A percentile compares a stretch with the other conserved stretches of the same genome.
Conservation (phyloP, 176 grass and related monocot genomes). For the Carex cristatella region DNA sequence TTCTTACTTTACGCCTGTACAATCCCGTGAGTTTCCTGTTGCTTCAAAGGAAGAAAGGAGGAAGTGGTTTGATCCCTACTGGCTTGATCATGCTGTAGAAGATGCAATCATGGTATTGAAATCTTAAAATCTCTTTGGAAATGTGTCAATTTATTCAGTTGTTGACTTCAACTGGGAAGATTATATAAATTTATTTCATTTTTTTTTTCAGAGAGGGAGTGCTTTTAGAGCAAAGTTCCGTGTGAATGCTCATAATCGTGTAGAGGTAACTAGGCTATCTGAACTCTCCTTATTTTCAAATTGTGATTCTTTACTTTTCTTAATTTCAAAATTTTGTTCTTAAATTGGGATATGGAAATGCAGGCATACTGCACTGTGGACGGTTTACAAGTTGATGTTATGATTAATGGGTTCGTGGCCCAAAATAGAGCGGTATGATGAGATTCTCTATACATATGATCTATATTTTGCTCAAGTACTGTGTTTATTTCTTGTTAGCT, state of each 20-base stretch:
- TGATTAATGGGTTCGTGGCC: conserved; percentile 55
- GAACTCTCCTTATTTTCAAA: conserved; percentile 6
- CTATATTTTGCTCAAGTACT: neutral
- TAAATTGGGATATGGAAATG: conserved; percentile 24
- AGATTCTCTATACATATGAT: neutral
- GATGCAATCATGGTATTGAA: conserved; percentile 63
- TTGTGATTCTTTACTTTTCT: neutral
- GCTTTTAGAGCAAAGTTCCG: conserved; percentile 70
- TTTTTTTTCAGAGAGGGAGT: conserved; percentile 51
- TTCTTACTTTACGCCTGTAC: neutral
- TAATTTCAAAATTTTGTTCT: neutral
- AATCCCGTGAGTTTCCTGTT: neutral
- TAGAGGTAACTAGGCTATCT: conserved; percentile 37
- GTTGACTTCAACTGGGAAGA: neutral
- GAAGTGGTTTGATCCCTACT: conserved; percentile 63
- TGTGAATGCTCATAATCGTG: conserved; percentile 76
- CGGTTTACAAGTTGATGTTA: conserved; percentile 67
- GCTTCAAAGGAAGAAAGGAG: neutral
- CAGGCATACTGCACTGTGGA: conserved; percentile 93
- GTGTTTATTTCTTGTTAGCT: conserved; percentile 2
- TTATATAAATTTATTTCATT: neutral
- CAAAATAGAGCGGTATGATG: conserved; percentile 88
- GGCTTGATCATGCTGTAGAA: conserved; percentile 48
- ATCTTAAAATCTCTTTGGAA: neutral
- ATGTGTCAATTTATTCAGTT: neutral